Evolutionary conservation across 352 stramenopile genomes (phyloP), one percentile per base, ranked within the genome.

Genomic region (Phytophthora tubulina): DNA sequence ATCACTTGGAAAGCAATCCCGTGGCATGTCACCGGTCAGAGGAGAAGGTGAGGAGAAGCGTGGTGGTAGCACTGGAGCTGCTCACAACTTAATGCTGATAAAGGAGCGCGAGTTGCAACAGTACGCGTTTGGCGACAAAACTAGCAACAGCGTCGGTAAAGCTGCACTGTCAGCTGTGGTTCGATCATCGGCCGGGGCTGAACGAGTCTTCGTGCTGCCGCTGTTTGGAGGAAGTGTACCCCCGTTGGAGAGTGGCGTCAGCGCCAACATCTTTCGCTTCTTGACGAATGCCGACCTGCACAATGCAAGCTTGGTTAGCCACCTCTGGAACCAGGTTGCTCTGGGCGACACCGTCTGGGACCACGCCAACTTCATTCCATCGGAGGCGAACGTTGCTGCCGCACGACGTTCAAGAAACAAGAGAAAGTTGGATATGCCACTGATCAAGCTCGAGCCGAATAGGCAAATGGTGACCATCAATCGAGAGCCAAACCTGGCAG

Each of bases 281-380:
- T 82, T 96, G 50, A 87, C 82, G 5, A 93, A 92, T 48, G 77
- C 80, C 0, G 89, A 95, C 32, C 49, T 96, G 45, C 92, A 96
- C 72, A 95, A 95, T 62, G 86, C 87, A 8, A 95, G 86, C 41
- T 78, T 96, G n/a, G 88, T 96, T 63, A 94, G 78, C 65, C 87
- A 81, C 31, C 68, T 96, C 17, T 96, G 89, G 89, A 96, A 84
- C 50, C 80, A 92, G 33, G 76, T 96, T 63, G 78, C 89, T 13
- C 79, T 94, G 9, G 83, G 86, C 10, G 83, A 92, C 31, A 80
- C 70, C 0, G 84, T 95, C 2, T 95, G 89, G 89, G 86, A 96
- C 50, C 81, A 94, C 52, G 72, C 80, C n/a, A 93, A 93, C 66
- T 93, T 94, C 44, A 67, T 77, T 30, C 65, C 60, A 3, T 76